These are phyloP conservation scores for Pythium coloratum DNA, from an alignment of 352 stramenopile species.

Conservation along the genomic window DNA sequence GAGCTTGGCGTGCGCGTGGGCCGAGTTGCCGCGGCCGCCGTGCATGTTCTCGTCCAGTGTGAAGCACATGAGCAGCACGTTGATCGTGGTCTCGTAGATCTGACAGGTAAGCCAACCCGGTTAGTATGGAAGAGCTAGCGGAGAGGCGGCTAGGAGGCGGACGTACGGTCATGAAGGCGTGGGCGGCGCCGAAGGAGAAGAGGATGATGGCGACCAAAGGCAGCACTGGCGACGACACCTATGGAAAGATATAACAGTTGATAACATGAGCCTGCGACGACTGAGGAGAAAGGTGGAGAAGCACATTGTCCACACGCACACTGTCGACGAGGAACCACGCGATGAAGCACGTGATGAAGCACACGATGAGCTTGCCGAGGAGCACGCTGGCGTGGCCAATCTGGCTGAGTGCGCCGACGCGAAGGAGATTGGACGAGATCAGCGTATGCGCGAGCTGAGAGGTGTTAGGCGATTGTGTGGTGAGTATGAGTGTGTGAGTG, in stretches of 20 bases:
- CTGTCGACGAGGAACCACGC: conserved; percentile 73
- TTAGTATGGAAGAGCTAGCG: not conserved
- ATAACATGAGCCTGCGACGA: not conserved
- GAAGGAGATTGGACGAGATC: conserved; percentile 69
- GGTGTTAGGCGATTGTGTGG: not conserved
- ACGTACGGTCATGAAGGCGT: conserved; percentile 80
- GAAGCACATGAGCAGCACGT: conserved; percentile 85
- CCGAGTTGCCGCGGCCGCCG: conserved; percentile 68
- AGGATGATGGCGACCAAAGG: conserved; percentile 63
- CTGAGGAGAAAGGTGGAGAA: conserved; percentile 6
- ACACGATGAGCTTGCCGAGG: conserved; percentile 78
- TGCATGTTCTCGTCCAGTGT: conserved; percentile 84
- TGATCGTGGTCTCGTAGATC: conserved; percentile 87
- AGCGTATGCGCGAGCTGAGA: conserved; percentile 59
- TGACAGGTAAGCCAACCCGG: conserved; percentile 19
- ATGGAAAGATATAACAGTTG: conserved; percentile 3
- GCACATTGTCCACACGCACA: conserved; percentile 29
- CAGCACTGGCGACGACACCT: conserved; percentile 63
- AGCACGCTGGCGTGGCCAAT: conserved; percentile 72
- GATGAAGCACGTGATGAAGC: conserved; percentile 62
- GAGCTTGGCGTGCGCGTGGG: conserved; percentile 57
- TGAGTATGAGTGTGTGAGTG: no score
- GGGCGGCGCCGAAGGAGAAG: conserved; percentile 77
- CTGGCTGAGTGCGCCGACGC: conserved; percentile 60
- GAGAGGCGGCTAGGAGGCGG: not conserved